A percentile compares a stretch with the other conserved stretches of the same genome.
phyloP scores from a whole-genome alignment of 2,329 filamentous ascomycete species.

The Scopulariopsis brevicaulis region DNA sequence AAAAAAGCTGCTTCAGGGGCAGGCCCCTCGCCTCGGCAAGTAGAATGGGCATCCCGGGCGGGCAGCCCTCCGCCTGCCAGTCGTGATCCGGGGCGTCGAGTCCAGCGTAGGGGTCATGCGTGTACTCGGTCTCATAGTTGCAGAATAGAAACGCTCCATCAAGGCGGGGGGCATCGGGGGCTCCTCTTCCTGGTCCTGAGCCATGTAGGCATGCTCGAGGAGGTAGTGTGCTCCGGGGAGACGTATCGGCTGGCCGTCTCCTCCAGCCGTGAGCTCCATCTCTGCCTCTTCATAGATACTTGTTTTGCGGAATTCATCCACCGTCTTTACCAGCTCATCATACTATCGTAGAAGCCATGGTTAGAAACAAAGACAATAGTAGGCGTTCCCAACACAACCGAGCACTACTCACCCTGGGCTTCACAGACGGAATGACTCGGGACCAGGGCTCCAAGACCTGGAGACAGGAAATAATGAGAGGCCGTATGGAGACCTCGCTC shows the following conservation, averaged over 20 bases:
- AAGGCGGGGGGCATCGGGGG: background rate
- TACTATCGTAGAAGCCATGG: slow-evolving; percentile 5
- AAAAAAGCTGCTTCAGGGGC: slow-evolving; percentile 1
- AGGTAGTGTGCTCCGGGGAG: slow-evolving; percentile 3
- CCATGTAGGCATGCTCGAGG: slow-evolving; percentile 3
- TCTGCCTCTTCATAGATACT: slow-evolving; percentile 4
- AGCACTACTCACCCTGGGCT: slow-evolving; percentile 6
- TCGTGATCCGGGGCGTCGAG: slow-evolving; percentile 3
- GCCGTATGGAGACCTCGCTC: slow-evolving; percentile 18
- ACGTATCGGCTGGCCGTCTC: background rate
- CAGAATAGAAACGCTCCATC: background rate
- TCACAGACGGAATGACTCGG: slow-evolving; percentile 9
- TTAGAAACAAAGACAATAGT: background rate
- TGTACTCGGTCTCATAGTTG: background rate
- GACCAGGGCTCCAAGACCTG: slow-evolving; percentile 20
- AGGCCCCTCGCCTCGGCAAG: slow-evolving; percentile 10
- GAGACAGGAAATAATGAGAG: slow-evolving; percentile 20
- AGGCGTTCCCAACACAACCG: background rate
- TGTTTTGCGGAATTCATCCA: slow-evolving; percentile 7
- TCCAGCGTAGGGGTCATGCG: slow-evolving; percentile 2
- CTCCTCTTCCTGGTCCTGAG: background rate
- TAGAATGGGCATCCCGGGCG: slow-evolving; percentile 8
- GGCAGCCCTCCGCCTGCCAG: slow-evolving; percentile 7
- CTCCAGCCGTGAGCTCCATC: background rate
- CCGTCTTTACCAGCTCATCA: slow-evolving; percentile 6